phyloP scores from a whole-genome alignment of 768 basidiomycete genomes.

The Mycena floridula region DNA sequence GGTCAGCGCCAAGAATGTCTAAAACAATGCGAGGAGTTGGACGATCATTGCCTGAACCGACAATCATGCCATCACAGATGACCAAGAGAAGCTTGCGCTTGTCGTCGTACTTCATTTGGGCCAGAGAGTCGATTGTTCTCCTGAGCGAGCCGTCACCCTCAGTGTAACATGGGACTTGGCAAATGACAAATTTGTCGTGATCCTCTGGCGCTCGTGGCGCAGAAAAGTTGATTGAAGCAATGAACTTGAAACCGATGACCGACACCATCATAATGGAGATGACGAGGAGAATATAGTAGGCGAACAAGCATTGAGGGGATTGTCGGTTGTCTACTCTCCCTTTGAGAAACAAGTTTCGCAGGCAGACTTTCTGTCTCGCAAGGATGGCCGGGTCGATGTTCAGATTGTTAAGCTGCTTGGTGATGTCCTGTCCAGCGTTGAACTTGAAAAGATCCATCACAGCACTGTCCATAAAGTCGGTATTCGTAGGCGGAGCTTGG shows the following conservation, averaged over 20 bases:
- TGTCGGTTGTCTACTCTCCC: conserved; percentile 91
- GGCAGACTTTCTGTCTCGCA: conserved; percentile 73
- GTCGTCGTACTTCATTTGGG: conserved; percentile 94
- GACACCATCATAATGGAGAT: conserved; percentile 89
- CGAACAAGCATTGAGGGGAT: conserved; percentile 87
- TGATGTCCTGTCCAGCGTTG: conserved; percentile 73
- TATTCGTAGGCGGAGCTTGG: conserved; percentile 31
- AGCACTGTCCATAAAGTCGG: conserved; percentile 66
- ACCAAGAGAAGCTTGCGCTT: conserved; percentile 92
- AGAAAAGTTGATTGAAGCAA: conserved; percentile 84
- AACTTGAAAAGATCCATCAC: conserved; percentile 74
- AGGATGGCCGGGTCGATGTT: conserved; percentile 53
- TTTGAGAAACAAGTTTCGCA: conserved; percentile 89
- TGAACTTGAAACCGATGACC: conserved; percentile 94
- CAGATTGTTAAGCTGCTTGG: conserved; percentile 62
- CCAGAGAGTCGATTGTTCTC: conserved; percentile 88
- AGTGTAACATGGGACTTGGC: conserved; percentile 98
- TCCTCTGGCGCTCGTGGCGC: conserved; percentile 81
- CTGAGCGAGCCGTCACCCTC: conserved; percentile 87
- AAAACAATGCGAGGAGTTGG: conserved; percentile 95
- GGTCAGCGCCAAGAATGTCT: conserved; percentile 92
- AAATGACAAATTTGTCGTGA: conserved; percentile 96
- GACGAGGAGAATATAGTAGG: conserved; percentile 85
- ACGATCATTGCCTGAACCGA: conserved; percentile 93
- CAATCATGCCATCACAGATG: conserved; percentile 97